Conservation (phyloP, 169 alveolate species). For the Plasmodium vivax region DNA sequence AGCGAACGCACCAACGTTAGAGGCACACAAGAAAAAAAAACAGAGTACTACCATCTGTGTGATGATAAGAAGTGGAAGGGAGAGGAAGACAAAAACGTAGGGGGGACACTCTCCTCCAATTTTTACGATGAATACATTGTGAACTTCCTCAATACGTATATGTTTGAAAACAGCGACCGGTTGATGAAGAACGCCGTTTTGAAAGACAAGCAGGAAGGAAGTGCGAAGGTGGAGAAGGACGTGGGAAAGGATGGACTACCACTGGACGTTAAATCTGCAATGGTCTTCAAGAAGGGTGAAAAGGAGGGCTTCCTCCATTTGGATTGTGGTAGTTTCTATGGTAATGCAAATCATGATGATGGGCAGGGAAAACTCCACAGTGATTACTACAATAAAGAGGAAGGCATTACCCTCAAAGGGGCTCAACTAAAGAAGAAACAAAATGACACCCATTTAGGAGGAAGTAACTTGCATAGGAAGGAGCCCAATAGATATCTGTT, state of each 20-base stretch:
- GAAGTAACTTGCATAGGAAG: neutral
- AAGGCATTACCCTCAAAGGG: neutral
- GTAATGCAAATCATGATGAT: neutral
- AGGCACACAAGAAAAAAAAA: neutral
- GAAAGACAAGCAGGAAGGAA: neutral
- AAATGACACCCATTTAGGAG: neutral
- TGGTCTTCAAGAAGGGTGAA: neutral
- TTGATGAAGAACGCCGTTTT: constrained; percentile 15
- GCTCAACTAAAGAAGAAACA: constrained; percentile 14
- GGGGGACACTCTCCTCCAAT: neutral
- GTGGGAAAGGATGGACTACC: neutral
- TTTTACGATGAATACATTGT: constrained; percentile 17
- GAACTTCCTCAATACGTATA: constrained; percentile 34
- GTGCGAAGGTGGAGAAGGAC: neutral
- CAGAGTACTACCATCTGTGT: constrained; percentile 14
- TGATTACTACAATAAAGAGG: neutral
- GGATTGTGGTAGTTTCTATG: neutral
- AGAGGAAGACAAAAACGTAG: neutral
- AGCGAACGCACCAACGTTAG: neutral
- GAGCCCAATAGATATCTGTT: neutral
- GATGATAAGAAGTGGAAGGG: constrained; percentile 9
- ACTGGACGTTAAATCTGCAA: neutral
- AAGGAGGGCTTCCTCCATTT: neutral
- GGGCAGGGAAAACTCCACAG: neutral
- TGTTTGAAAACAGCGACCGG: constrained; percentile 3